Percentiles rank a stretch among this genome's conserved stretches.
Evolutionary conservation across 108 stramenopile species (phyloP).

Genomic region (Aurantiochytrium sp.): DNA sequence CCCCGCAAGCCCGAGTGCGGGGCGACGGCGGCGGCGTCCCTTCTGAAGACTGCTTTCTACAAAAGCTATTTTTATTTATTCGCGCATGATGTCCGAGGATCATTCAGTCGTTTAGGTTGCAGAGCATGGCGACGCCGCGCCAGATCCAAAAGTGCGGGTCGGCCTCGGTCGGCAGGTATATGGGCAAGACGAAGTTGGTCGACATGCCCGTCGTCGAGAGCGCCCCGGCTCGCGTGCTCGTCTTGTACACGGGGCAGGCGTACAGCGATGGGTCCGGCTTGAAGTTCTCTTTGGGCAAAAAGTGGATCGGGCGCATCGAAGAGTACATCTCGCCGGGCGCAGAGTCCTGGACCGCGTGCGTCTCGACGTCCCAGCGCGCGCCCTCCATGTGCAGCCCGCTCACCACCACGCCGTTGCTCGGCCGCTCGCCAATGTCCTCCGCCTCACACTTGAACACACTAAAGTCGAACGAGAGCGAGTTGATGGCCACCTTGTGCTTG

Average conservation of each 20-base stretch:
- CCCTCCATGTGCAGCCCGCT: slow-evolving; percentile 42
- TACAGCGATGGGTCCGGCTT: slow-evolving; percentile 37
- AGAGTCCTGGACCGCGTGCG: slow-evolving; percentile 4
- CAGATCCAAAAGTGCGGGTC: slow-evolving; percentile 54
- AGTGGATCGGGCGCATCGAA: slow-evolving; percentile 54
- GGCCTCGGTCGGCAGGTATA: slow-evolving; percentile 53
- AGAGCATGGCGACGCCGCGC: slow-evolving; percentile 56
- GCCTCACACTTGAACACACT: not conserved
- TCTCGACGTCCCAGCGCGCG: slow-evolving; percentile 11
- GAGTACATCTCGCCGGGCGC: slow-evolving; percentile 58
- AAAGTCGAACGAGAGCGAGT: slow-evolving; percentile 58
- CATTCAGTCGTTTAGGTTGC: slow-evolving; percentile 50
- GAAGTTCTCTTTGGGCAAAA: slow-evolving; percentile 40
- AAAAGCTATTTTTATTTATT: no score
- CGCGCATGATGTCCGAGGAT: no score
- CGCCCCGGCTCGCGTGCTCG: slow-evolving; percentile 59
- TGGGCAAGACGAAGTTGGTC: slow-evolving; percentile 63
- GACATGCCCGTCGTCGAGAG: slow-evolving; percentile 67
- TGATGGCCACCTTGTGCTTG: slow-evolving; percentile 50
- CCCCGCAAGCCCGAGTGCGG: no score
- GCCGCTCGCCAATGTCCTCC: not conserved
- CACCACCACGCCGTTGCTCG: slow-evolving; percentile 27
- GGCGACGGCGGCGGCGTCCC: no score
- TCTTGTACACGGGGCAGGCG: slow-evolving; percentile 68
- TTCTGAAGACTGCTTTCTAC: no score